Evolutionary conservation across 2,329 filamentous ascomycete genomes (phyloP).

Genomic region (Colletotrichum siamense): DNA sequence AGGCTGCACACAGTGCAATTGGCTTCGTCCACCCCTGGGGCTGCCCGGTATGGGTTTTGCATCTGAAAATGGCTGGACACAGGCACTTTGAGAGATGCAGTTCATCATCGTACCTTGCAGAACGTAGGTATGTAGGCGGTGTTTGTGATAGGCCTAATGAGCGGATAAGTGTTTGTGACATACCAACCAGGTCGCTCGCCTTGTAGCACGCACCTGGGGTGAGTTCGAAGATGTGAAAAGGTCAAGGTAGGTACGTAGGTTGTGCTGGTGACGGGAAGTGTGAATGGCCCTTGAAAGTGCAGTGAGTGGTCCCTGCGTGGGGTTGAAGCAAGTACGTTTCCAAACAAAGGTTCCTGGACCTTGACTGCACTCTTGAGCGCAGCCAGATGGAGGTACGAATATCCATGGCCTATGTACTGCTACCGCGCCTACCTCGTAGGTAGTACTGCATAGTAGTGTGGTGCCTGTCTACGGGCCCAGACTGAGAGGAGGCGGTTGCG

Average conservation of each 20-base stretch:
- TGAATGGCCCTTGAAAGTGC: not conserved
- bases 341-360: conserved; percentile 10
- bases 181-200: not conserved
- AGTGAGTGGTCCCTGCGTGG: not conserved
- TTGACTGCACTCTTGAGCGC: not conserved
- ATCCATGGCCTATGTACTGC: no score
- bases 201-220: not conserved
- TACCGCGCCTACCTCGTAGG: not conserved
- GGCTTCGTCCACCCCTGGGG: not conserved
- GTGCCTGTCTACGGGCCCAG: not conserved
- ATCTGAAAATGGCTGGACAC: not conserved
- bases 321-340: conserved; percentile 16
- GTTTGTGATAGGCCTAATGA: not conserved
- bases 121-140: no score
- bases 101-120: not conserved
- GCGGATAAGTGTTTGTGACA: not conserved
- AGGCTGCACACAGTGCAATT: not conserved
- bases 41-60: not conserved
- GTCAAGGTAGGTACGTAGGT: not conserved
- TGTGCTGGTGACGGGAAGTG: not conserved
- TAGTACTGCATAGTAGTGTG: not conserved
- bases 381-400: not conserved
- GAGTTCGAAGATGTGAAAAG: not conserved
- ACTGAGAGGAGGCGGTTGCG: not conserved
- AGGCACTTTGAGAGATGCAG: not conserved